phyloP scores from a whole-genome alignment of 1,139 yeast species.

The Pneumocystis oryctolagi region DNA sequence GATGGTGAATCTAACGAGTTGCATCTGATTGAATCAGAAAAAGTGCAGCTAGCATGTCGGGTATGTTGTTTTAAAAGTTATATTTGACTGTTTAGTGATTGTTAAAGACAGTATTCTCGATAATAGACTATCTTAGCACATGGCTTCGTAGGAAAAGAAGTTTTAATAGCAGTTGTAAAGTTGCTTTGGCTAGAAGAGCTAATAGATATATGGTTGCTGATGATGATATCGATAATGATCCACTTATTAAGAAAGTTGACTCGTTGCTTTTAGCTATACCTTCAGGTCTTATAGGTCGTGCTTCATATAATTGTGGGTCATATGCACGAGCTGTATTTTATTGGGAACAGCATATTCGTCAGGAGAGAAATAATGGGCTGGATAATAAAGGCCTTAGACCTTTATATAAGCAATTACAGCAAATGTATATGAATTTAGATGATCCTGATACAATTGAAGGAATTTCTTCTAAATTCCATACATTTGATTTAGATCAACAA shows the following conservation, averaged over 20 bases:
- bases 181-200: conserved; percentile 13
- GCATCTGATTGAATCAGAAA: conserved; percentile 5
- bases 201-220: conserved; percentile 12
- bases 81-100: neutral
- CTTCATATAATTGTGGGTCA: conserved; percentile 72
- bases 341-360: conserved; percentile 53
- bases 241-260: conserved; percentile 22
- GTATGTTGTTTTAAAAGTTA: neutral
- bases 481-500: conserved; percentile 44
- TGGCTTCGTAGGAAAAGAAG: conserved; percentile 39
- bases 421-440: conserved; percentile 71
- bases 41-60: conserved; percentile 7
- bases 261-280: conserved; percentile 43
- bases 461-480: conserved; percentile 53
- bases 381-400: conserved; percentile 11
- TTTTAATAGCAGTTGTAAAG: conserved; percentile 7
- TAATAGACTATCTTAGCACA: conserved; percentile 70
- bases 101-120: conserved; percentile 17
- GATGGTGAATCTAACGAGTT: neutral
- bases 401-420: conserved; percentile 35
- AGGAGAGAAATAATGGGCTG: conserved; percentile 27
- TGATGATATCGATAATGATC: conserved; percentile 13
- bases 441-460: conserved; percentile 90
- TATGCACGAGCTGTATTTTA: conserved; percentile 82
- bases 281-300: conserved; percentile 51